These are phyloP conservation scores for Phyllosticta citribraziliensis DNA, from an alignment of 2,329 filamentous ascomycete species.

Conservation along the genomic window DNA sequence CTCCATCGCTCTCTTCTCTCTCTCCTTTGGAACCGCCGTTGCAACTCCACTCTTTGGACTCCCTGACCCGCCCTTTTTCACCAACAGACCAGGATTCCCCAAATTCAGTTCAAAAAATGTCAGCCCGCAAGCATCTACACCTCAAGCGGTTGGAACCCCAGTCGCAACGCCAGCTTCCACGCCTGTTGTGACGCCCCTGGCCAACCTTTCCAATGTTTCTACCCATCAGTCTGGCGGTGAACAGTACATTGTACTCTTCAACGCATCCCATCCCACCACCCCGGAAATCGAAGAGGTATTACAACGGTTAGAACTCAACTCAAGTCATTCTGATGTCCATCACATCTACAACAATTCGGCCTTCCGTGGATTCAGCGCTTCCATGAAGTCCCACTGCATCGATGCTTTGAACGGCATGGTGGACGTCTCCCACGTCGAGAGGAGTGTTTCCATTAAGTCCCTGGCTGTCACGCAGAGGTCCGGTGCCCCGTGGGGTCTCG, in stretches of 20 bases:
- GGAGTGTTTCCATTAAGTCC: constrained; percentile 26
- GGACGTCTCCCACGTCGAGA: constrained; percentile 34
- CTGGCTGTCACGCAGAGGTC: constrained; percentile 19
- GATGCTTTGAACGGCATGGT: constrained; percentile 29
- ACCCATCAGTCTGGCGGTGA: constrained; percentile 20
- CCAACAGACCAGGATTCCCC: neutral
- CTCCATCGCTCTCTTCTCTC: neutral
- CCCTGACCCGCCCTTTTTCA: neutral
- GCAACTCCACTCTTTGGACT: neutral
- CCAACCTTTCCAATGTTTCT: neutral
- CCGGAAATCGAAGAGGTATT: constrained; percentile 28
- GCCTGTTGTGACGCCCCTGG: neutral
- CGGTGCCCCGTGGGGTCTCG: constrained; percentile 37
- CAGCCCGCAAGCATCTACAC: neutral
- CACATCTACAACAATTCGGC: constrained; percentile 32
- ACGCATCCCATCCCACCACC: constrained; percentile 20
- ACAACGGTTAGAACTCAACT: constrained; percentile 24
- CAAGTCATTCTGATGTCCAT: constrained; percentile 28
- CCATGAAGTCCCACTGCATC: constrained; percentile 32
- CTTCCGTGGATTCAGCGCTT: constrained; percentile 31
- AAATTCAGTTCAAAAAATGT: neutral
- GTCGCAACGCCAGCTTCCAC: neutral
- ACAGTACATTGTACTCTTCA: constrained; percentile 30
- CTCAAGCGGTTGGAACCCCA: neutral
- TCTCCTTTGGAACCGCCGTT: neutral